Evolutionary conservation across 2,329 filamentous ascomycete species (phyloP).

Genomic region (Lecanicillium sp.): DNA sequence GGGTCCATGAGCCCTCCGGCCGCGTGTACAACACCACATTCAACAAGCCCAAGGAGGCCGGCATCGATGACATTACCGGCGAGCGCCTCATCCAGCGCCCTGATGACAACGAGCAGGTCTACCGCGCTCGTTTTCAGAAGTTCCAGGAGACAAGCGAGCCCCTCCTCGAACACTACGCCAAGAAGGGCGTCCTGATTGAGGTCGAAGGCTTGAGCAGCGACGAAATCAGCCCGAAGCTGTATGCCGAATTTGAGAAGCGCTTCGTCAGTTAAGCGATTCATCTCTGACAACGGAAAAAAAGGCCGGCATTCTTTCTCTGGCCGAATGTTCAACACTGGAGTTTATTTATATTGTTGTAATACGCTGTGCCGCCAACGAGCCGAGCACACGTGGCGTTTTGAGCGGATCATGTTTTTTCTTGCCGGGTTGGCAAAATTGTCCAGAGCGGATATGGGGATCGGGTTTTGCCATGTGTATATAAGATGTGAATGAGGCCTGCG

Average conservation of each 20-base stretch:
- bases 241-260: conserved; percentile 70
- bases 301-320: not conserved
- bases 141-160: conserved; percentile 85
- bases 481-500: too few relatives aligned
- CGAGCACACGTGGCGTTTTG: conserved; percentile 5
- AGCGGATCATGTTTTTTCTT: not conserved
- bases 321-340: not conserved
- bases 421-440: not conserved
- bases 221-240: conserved; percentile 89
- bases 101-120: conserved; percentile 84
- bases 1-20: conserved; percentile 88
- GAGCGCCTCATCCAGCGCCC: conserved; percentile 74
- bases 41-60: conserved; percentile 73
- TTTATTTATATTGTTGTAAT: conserved; percentile 5
- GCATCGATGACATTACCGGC: conserved; percentile 85
- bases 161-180: conserved; percentile 82
- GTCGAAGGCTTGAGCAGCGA: conserved; percentile 86
- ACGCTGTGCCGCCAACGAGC: not conserved
- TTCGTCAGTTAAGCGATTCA: conserved; percentile 42
- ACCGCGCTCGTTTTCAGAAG: conserved; percentile 70
- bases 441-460: too few relatives aligned
- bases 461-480: too few relatives aligned
- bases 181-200: conserved; percentile 76
- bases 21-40: conserved; percentile 94
- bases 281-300: too few relatives aligned